Evolutionary conservation across 2,329 filamentous ascomycete genomes (phyloP).

Genomic region (Thelonectria discophora): DNA sequence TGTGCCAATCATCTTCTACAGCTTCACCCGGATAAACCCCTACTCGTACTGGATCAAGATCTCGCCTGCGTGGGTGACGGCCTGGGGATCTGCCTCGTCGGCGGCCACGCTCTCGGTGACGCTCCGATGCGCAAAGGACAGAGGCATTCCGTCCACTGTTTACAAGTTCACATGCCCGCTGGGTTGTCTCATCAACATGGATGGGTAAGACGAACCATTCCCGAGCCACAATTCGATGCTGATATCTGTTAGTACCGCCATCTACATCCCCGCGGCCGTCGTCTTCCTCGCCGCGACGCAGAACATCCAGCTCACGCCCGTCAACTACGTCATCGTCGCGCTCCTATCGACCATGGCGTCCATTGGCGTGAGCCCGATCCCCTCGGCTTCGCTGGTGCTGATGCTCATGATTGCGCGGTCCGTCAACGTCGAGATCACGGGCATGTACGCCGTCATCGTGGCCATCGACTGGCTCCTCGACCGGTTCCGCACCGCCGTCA

Average conservation of each 20-base stretch:
- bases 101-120: constrained; percentile 62
- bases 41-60: constrained; percentile 58
- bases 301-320: constrained; percentile 52
- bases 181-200: constrained; percentile 61
- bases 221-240: neutral
- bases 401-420: constrained; percentile 60
- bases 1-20: constrained; percentile 54
- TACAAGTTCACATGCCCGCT: constrained; percentile 58
- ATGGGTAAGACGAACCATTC: constrained; percentile 45
- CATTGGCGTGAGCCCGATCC: constrained; percentile 64
- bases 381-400: constrained; percentile 60
- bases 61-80: constrained; percentile 62
- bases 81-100: constrained; percentile 63
- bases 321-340: constrained; percentile 59
- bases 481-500: constrained; percentile 61
- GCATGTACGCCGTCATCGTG: constrained; percentile 62
- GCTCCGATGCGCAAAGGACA: constrained; percentile 51
- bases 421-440: constrained; percentile 55
- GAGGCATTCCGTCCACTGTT: constrained; percentile 54
- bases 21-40: constrained; percentile 55
- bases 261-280: constrained; percentile 63
- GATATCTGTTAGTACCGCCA: constrained; percentile 53
- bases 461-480: constrained; percentile 66
- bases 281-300: constrained; percentile 63
- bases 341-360: constrained; percentile 60